Percentiles rank a stretch among this genome's conserved stretches.
These are phyloP conservation scores for Berberis thunbergii DNA, from an alignment of 164 flowering plant species.

Conservation along the genomic window DNA sequence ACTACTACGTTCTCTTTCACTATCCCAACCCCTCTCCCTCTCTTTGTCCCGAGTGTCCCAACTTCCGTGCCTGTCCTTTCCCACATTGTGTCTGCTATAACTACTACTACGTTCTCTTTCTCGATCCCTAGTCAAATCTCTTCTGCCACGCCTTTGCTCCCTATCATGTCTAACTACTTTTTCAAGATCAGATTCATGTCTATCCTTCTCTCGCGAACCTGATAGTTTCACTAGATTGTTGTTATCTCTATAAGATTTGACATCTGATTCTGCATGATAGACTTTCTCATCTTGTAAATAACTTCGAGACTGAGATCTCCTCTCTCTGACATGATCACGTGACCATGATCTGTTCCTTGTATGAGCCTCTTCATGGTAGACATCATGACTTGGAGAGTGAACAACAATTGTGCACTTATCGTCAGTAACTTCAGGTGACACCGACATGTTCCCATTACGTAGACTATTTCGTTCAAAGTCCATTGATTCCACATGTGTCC, in stretches of 20 bases:
- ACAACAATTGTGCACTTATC: slow-evolving; percentile 14
- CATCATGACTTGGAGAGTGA: slow-evolving; percentile 24
- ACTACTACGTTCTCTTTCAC: slow-evolving; percentile 27
- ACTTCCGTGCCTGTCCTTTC: slow-evolving; percentile 23
- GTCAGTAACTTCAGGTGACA: slow-evolving; percentile 22
- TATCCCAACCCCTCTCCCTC: slow-evolving; percentile 11
- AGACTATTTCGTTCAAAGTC: slow-evolving; percentile 8
- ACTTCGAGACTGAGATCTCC: slow-evolving; percentile 38
- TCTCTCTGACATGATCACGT: slow-evolving; percentile 31
- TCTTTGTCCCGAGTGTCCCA: slow-evolving; percentile 10
- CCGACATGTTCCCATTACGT: slow-evolving; percentile 14
- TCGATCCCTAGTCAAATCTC: slow-evolving; percentile 25
- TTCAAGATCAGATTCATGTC: slow-evolving; percentile 24
- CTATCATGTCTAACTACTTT: slow-evolving; percentile 9
- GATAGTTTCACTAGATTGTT: slow-evolving; percentile 5
- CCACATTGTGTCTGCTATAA: slow-evolving; percentile 19
- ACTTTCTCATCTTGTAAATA: slow-evolving; percentile 21
- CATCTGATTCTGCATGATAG: slow-evolving; percentile 12
- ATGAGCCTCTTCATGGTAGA: slow-evolving; percentile 16
- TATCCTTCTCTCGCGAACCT: slow-evolving; percentile 15
- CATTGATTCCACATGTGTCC: slow-evolving; percentile 6
- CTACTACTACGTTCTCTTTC: slow-evolving; percentile 29
- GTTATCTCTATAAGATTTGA: slow-evolving; percentile 10
- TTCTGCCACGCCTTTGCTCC: slow-evolving; percentile 19
- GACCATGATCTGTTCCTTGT: slow-evolving; percentile 38